Evolutionary conservation across 768 basidiomycete species (phyloP).

Genomic region (Rhodotorula babjevae): DNA sequence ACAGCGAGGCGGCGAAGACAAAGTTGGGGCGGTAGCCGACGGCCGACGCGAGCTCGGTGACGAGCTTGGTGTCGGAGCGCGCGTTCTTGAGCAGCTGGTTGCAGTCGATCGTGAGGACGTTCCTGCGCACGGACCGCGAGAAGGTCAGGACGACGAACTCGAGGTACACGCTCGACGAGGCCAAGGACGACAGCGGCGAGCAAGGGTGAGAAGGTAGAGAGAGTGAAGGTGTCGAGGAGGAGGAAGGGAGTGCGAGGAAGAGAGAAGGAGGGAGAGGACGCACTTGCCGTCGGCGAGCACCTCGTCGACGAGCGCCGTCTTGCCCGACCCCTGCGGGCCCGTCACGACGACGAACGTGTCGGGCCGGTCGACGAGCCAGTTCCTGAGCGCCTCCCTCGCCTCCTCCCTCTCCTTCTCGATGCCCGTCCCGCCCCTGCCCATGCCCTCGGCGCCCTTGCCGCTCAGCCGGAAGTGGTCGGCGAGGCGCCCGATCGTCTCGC

Average conservation of each 20-base stretch:
- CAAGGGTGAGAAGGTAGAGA: neutral
- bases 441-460: neutral
- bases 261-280: conserved; percentile 26
- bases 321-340: conserved; percentile 50
- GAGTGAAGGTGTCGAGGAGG: neutral
- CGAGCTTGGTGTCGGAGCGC: conserved; percentile 41
- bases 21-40: conserved; percentile 88
- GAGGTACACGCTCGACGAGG: too few species aligned
- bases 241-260: neutral
- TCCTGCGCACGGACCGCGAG: conserved; percentile 57
- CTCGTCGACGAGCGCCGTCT: conserved; percentile 47
- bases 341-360: conserved; percentile 51
- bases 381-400: conserved; percentile 62
- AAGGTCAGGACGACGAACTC: too few species aligned
- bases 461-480: conserved; percentile 9
- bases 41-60: conserved; percentile 60
- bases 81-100: conserved; percentile 60
- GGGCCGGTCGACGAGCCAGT: conserved; percentile 73
- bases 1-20: conserved; percentile 73
- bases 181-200: neutral
- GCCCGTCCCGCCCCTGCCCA: conserved; percentile 10
- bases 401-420: conserved; percentile 78
- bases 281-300: conserved; percentile 46
- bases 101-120: conserved; percentile 76
- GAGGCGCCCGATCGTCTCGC: conserved; percentile 59